These are phyloP conservation scores for Barnettozyma salicaria DNA, from an alignment of 805 yeast species.

Conservation along the genomic window DNA sequence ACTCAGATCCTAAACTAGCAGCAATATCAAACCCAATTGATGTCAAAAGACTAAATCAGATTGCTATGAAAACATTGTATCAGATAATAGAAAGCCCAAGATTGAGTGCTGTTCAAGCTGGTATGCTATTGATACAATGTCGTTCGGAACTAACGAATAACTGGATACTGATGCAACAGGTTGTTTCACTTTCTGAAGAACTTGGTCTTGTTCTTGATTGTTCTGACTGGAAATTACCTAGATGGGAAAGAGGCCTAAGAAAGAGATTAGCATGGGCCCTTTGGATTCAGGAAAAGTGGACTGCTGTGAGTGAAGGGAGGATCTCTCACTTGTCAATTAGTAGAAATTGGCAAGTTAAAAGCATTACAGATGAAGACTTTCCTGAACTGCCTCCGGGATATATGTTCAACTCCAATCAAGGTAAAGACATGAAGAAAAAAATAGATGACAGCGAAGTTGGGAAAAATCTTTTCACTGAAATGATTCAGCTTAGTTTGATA, in stretches of 20 bases:
- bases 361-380: constrained; percentile 65
- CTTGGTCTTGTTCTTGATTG: constrained; percentile 90
- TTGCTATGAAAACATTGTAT: constrained; percentile 58
- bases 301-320: constrained; percentile 70
- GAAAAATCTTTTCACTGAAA: constrained; percentile 57
- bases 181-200: constrained; percentile 84
- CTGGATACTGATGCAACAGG: constrained; percentile 83
- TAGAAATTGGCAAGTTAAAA: constrained; percentile 72
- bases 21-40: constrained; percentile 71
- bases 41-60: constrained; percentile 57
- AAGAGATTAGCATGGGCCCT: constrained; percentile 95
- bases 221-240: constrained; percentile 83
- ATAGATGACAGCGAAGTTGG: constrained; percentile 62
- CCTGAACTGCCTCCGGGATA: constrained; percentile 51
- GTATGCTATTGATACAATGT: constrained; percentile 64
- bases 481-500: constrained; percentile 61
- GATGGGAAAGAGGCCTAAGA: constrained; percentile 90
- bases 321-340: constrained; percentile 75
- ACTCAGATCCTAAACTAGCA: constrained; percentile 58
- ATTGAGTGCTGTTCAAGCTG: constrained; percentile 88
- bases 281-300: constrained; percentile 89
- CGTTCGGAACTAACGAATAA: constrained; percentile 55
- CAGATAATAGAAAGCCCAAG: constrained; percentile 84
- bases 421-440: constrained; percentile 20
- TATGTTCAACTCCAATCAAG: constrained; percentile 6